Evolutionary conservation across 2,329 filamentous ascomycete genomes (phyloP).

Genomic region (Monilinia laxa): DNA sequence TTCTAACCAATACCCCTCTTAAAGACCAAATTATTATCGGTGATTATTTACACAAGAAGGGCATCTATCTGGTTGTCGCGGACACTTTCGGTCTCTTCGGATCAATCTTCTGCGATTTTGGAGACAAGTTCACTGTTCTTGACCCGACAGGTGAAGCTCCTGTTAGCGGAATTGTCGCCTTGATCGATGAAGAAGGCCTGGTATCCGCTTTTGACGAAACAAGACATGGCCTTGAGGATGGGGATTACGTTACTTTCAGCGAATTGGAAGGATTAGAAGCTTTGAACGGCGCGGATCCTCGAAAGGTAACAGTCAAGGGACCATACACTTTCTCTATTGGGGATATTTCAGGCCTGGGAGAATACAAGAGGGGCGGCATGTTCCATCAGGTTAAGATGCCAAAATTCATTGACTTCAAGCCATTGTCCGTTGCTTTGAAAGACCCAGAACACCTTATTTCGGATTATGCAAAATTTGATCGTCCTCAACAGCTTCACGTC

Average conservation of each 20-base stretch:
- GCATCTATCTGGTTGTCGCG: conserved; percentile 83
- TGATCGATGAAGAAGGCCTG: conserved; percentile 82
- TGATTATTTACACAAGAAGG: conserved; percentile 91
- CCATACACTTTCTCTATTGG: conserved; percentile 98
- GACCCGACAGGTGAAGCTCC: conserved; percentile 90
- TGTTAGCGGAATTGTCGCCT: conserved; percentile 82
- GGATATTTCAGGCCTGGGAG: conserved; percentile 81
- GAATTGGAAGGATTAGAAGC: conserved; percentile 91
- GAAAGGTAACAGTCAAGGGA: conserved; percentile 90
- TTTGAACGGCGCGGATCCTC: conserved; percentile 78
- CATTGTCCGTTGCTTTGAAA: conserved; percentile 73
- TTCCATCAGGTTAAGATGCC: conserved; percentile 99
- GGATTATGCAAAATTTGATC: conserved; percentile 97
- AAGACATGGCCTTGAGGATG: conserved; percentile 91
- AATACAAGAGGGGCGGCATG: conserved; percentile 84
- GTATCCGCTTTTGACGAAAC: conserved; percentile 95
- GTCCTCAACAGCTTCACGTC: conserved; percentile 85
- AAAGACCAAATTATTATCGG: conserved; percentile 79
- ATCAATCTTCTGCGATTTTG: conserved; percentile 95
- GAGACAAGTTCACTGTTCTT: conserved; percentile 85
- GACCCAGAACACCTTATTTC: conserved; percentile 88
- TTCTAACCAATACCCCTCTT: conserved; percentile 81
- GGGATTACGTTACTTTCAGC: conserved; percentile 92
- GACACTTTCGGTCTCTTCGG: conserved; percentile 95
- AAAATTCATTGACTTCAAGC: conserved; percentile 85